Conservation (phyloP, 768 basidiomycete species). For the Leccinum olivaceopallidum region DNA sequence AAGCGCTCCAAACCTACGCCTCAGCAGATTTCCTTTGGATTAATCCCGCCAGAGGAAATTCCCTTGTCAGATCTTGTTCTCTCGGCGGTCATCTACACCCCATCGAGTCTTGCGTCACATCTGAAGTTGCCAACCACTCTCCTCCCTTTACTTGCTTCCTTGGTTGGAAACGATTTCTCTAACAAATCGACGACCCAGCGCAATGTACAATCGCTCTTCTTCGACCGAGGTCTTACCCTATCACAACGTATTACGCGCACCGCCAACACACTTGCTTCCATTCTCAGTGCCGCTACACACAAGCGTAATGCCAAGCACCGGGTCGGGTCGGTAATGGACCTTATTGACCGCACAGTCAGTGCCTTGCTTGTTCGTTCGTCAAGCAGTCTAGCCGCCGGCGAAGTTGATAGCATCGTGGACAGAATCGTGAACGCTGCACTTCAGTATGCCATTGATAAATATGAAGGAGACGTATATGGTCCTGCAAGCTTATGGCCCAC, state of each 20-base stretch:
- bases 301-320: constrained; percentile 53
- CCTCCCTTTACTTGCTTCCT: constrained; percentile 74
- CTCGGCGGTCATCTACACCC: constrained; percentile 60
- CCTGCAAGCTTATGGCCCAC: constrained; percentile 52
- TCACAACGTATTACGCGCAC: constrained; percentile 68
- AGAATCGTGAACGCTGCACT: constrained; percentile 72
- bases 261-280: constrained; percentile 54
- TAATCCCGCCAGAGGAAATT: constrained; percentile 53
- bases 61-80: constrained; percentile 44
- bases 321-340: constrained; percentile 72
- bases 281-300: constrained; percentile 50
- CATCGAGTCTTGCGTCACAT: constrained; percentile 59
- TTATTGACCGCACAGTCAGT: constrained; percentile 69
- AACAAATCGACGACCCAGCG: constrained; percentile 48
- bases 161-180: constrained; percentile 82
- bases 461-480: constrained; percentile 42
- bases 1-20: constrained; percentile 40
- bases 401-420: constrained; percentile 64
- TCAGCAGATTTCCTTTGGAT: constrained; percentile 27
- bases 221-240: constrained; percentile 56
- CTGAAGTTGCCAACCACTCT: constrained; percentile 68
- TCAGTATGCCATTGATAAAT: constrained; percentile 73
- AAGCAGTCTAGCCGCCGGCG: constrained; percentile 53
- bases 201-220: constrained; percentile 63
- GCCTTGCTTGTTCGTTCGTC: constrained; percentile 53